These are phyloP conservation scores for Clavariopsis aquatica DNA, from an alignment of 495 filamentous ascomycete genomes.

Conservation along the genomic window DNA sequence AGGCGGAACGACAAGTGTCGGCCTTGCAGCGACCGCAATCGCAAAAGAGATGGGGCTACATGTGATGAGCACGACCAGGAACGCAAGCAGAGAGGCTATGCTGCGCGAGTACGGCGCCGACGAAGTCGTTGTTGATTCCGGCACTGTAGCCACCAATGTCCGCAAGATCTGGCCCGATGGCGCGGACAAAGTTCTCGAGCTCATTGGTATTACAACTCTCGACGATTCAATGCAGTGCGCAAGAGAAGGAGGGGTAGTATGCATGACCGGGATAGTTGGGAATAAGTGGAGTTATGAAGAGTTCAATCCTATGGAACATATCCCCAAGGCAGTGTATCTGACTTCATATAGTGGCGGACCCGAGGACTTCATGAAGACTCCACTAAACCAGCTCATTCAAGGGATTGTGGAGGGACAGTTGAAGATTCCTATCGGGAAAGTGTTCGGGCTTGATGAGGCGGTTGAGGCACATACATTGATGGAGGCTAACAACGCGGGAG, in stretches of 20 bases:
- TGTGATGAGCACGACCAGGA: slow-evolving; percentile 50
- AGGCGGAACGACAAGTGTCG: slow-evolving; percentile 54
- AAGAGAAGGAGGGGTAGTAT: slow-evolving; percentile 49
- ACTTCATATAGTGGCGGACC: slow-evolving; percentile 50
- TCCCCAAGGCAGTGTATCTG: slow-evolving; percentile 51
- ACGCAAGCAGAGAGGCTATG: slow-evolving; percentile 43
- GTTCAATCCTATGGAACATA: slow-evolving; percentile 51
- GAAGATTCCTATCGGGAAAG: slow-evolving; percentile 50
- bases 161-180: slow-evolving; percentile 40
- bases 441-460: slow-evolving; percentile 56
- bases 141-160: slow-evolving; percentile 46
- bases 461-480: slow-evolving; percentile 49
- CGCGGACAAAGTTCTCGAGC: slow-evolving; percentile 55
- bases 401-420: slow-evolving; percentile 46
- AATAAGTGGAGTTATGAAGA: slow-evolving; percentile 51
- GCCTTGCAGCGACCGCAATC: slow-evolving; percentile 53
- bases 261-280: slow-evolving; percentile 56
- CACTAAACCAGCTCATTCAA: slow-evolving; percentile 50
- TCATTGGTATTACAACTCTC: slow-evolving; percentile 49
- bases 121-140: slow-evolving; percentile 50
- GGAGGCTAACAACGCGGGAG: slow-evolving; percentile 40
- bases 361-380: slow-evolving; percentile 52
- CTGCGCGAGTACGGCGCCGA: slow-evolving; percentile 47
- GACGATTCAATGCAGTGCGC: slow-evolving; percentile 50
- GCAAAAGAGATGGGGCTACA: slow-evolving; percentile 48